Percentiles rank a stretch among this genome's conserved stretches.
Evolutionary conservation across 495 filamentous ascomycete species (phyloP).

Genomic region (Trypethelium eluteriae): DNA sequence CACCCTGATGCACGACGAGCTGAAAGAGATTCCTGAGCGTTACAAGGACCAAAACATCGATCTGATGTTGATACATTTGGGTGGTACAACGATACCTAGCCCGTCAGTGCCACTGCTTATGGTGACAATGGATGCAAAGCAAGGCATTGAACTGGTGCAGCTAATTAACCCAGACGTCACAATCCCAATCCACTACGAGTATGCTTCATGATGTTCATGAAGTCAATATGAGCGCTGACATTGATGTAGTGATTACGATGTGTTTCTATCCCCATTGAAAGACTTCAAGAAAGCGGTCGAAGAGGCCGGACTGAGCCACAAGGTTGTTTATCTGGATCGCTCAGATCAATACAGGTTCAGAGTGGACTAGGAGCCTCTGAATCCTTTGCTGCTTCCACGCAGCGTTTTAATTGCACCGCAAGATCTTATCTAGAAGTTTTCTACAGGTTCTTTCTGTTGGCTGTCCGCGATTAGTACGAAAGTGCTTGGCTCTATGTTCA

Average conservation of each 20-base stretch:
- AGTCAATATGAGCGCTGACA: neutral
- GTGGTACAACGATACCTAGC: conserved; percentile 57
- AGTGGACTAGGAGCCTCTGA: conserved; percentile 29
- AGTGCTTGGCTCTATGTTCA: no score
- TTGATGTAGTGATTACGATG: conserved; percentile 25
- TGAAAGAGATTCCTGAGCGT: conserved; percentile 50
- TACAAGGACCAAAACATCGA: conserved; percentile 49
- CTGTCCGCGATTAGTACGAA: no score
- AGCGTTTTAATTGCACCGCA: no score
- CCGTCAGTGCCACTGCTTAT: conserved; percentile 51
- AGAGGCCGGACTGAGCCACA: conserved; percentile 42
- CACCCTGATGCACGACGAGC: conserved; percentile 41
- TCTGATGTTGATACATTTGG: conserved; percentile 61
- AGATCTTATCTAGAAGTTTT: no score
- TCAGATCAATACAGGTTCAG: conserved; percentile 52
- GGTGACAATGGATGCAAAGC: conserved; percentile 66
- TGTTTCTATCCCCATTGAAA: conserved; percentile 50
- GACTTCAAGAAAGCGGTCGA: conserved; percentile 54
- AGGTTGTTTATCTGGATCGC: conserved; percentile 56
- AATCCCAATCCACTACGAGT: conserved; percentile 4
- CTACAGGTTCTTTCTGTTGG: no score
- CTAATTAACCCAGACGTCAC: conserved; percentile 49
- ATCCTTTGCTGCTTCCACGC: no score
- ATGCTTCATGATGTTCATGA: neutral
- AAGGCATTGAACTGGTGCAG: conserved; percentile 49